phyloP scores from a whole-genome alignment of 148 eudicot genomes.

The Silene uniflora region DNA sequence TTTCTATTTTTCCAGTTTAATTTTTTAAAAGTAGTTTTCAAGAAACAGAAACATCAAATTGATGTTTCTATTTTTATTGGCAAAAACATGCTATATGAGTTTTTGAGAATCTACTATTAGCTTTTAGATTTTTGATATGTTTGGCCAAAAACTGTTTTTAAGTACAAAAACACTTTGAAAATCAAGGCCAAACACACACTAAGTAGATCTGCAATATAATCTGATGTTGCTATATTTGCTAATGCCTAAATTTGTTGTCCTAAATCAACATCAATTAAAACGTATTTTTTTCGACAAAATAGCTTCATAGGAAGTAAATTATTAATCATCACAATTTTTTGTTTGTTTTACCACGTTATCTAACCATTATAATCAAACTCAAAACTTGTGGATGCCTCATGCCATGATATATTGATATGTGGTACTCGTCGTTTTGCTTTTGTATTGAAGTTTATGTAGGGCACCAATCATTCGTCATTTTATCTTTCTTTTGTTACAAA shows the following conservation, averaged over 20 bases:
- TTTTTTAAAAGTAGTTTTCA: too few species aligned
- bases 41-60: too few species aligned
- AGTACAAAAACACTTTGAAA: too few species aligned
- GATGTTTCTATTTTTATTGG: too few species aligned
- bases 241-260: background rate
- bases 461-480: slow-evolving; percentile 7
- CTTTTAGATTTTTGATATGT: too few species aligned
- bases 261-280: background rate
- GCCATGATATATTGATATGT: slow-evolving; percentile 3
- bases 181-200: too few species aligned
- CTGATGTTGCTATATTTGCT: background rate
- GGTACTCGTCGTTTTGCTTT: slow-evolving; percentile 15
- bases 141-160: too few species aligned
- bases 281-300: too few species aligned
- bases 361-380: background rate
- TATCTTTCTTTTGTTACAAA: background rate
- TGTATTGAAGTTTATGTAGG: background rate
- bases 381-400: slow-evolving; percentile 26
- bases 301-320: background rate
- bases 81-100: too few species aligned
- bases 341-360: background rate
- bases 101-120: too few species aligned
- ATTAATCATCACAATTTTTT: background rate
- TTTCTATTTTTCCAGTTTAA: too few species aligned
- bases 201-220: background rate